phyloP scores from a whole-genome alignment of 495 filamentous ascomycete genomes.

The Penicillium soppii region DNA sequence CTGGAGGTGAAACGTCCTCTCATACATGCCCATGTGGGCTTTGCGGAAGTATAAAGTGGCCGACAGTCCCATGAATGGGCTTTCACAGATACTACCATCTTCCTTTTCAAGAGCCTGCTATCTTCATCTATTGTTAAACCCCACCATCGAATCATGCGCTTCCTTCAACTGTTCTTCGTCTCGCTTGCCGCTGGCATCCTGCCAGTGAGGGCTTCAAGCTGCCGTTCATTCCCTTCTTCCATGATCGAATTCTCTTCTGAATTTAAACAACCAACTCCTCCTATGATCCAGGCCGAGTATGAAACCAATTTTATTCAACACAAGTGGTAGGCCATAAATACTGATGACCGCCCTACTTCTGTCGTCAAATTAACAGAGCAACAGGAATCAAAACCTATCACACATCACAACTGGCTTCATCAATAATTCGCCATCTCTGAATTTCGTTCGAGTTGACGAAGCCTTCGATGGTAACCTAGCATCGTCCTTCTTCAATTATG shows the following conservation, averaged over 20 bases:
- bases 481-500: constrained; percentile 30
- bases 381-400: constrained; percentile 30
- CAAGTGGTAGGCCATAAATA: constrained; percentile 21
- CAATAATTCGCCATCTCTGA: constrained; percentile 26
- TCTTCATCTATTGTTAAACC: neutral
- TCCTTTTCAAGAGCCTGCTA: neutral
- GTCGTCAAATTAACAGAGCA: constrained; percentile 1
- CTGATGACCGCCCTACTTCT: neutral
- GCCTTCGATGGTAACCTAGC: constrained; percentile 25
- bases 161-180: neutral
- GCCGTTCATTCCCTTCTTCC: constrained; percentile 15
- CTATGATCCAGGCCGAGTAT: constrained; percentile 24
- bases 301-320: constrained; percentile 30
- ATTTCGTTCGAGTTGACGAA: constrained; percentile 23
- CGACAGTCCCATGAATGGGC: neutral
- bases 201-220: constrained; percentile 2
- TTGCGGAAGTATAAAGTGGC: neutral
- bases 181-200: neutral
- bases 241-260: constrained; percentile 19
- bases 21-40: neutral
- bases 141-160: constrained; percentile 1
- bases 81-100: neutral
- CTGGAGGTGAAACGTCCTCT: neutral
- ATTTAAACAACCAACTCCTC: constrained; percentile 28
- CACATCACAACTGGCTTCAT: constrained; percentile 31